A percentile compares a stretch with the other conserved stretches of the same genome.
phyloP scores from a whole-genome alignment of 1,284 basidiomycete species.

The Golubevia sp. region DNA sequence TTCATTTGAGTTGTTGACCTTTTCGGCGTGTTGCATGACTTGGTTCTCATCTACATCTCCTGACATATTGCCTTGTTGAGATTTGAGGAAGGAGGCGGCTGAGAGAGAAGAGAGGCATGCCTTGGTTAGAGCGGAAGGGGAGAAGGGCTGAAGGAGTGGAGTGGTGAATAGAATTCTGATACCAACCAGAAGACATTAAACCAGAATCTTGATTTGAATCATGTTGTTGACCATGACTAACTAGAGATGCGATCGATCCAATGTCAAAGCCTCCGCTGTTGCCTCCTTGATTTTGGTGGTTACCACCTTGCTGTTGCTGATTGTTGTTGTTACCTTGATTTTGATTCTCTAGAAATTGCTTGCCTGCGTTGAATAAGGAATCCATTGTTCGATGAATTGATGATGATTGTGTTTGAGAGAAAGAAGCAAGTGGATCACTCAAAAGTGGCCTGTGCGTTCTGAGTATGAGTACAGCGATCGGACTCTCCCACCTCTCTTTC shows the following conservation, averaged over 20 bases:
- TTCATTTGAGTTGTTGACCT: conserved; percentile 33
- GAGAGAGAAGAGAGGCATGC: conserved; percentile 20
- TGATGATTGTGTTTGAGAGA: too few species aligned
- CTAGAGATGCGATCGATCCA: conserved; percentile 21
- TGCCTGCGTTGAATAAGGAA: too few species aligned
- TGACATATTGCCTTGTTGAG: conserved; percentile 17
- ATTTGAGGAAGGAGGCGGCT: conserved; percentile 13
- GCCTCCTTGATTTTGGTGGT: conserved; percentile 8
- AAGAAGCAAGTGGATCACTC: too few species aligned
- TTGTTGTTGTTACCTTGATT: conserved; percentile 11
- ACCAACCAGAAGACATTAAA: conserved; percentile 27
- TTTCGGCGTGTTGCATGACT: conserved; percentile 36
- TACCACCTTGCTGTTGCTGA: conserved; percentile 8
- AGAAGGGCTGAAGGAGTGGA: background rate
- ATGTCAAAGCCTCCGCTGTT: conserved; percentile 33
- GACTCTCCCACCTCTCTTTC: too few species aligned
- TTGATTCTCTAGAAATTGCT: too few species aligned
- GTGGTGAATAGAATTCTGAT: background rate
- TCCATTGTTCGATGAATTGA: too few species aligned
- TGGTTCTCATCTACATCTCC: conserved; percentile 34
- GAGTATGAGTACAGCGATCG: too few species aligned
- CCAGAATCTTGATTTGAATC: conserved; percentile 24
- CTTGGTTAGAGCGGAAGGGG: conserved; percentile 1
- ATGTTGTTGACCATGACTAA: conserved; percentile 25
- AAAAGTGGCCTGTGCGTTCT: too few species aligned